phyloP scores from a whole-genome alignment of 2,329 filamentous ascomycete genomes.

The Fusarium luffae region DNA sequence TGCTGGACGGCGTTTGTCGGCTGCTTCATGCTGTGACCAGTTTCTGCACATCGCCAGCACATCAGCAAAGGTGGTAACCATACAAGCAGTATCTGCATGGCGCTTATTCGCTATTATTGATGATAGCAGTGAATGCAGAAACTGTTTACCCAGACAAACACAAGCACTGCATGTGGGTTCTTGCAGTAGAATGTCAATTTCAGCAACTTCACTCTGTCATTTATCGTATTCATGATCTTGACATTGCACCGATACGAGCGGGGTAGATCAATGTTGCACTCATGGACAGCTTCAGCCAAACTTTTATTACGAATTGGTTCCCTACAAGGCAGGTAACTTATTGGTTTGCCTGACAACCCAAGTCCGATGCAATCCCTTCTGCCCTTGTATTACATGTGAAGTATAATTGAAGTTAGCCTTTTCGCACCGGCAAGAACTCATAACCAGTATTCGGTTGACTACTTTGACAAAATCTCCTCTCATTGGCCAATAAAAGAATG shows the following conservation, averaged over 20 bases:
- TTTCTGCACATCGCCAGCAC: conserved; percentile 30
- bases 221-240: conserved; percentile 21
- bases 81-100: neutral
- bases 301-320: neutral
- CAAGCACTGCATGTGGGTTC: conserved; percentile 36
- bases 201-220: conserved; percentile 20
- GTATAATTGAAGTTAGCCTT: neutral
- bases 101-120: conserved; percentile 3
- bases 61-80: conserved; percentile 17
- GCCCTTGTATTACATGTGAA: neutral
- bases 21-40: conserved; percentile 18
- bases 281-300: neutral
- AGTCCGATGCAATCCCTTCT: neutral
- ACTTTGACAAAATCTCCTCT: neutral
- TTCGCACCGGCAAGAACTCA: neutral
- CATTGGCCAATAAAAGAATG: conserved; percentile 7
- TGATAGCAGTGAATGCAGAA: neutral
- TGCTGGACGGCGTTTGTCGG: conserved; percentile 11
- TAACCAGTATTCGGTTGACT: neutral
- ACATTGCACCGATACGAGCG: conserved; percentile 37
- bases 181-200: conserved; percentile 24
- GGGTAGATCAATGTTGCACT: conserved; percentile 9
- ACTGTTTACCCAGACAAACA: conserved; percentile 11
- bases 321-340: neutral
- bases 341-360: neutral